Evolutionary conservation across 768 basidiomycete species (phyloP).

Genomic region (Amanita brunnescens): DNA sequence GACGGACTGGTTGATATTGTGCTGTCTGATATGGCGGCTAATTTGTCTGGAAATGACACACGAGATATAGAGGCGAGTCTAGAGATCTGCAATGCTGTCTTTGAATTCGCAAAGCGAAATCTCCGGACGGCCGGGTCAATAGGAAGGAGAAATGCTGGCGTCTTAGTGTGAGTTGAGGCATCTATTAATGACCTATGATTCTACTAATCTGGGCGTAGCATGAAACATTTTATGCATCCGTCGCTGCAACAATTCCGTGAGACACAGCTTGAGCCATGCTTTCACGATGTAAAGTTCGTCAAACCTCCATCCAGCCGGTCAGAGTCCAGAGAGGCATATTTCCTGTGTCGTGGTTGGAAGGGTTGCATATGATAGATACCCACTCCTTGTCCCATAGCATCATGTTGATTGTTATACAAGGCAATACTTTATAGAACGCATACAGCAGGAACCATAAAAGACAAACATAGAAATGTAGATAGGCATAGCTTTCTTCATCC

Average conservation of each 20-base stretch:
- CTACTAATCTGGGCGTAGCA: constrained; percentile 30
- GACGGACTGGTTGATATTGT: constrained; percentile 63
- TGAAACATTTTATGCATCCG: constrained; percentile 84
- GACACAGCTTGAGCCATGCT: constrained; percentile 49
- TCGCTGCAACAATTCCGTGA: constrained; percentile 55
- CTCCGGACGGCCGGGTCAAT: constrained; percentile 38
- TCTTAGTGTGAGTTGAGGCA: constrained; percentile 42
- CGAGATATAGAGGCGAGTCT: constrained; percentile 64
- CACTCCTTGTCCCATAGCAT: neutral
- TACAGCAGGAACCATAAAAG: neutral
- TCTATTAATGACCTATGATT: constrained; percentile 4
- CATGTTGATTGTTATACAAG: constrained; percentile 1
- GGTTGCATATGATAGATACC: constrained; percentile 7
- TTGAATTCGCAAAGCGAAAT: constrained; percentile 52
- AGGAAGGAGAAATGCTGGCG: constrained; percentile 36
- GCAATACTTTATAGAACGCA: constrained; percentile 4
- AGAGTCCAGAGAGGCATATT: constrained; percentile 80
- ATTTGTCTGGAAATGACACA: constrained; percentile 60
- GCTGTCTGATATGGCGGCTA: constrained; percentile 87
- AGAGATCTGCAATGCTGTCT: constrained; percentile 66
- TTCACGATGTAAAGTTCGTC: constrained; percentile 54
- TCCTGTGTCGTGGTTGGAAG: constrained; percentile 73
- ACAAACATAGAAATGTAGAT: neutral
- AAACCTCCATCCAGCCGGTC: constrained; percentile 80
- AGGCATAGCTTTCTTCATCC: neutral